Percentiles rank a stretch among this genome's conserved stretches.
These are phyloP conservation scores for Cercospora citrullina DNA, from an alignment of 2,329 filamentous ascomycete genomes.

Conservation along the genomic window DNA sequence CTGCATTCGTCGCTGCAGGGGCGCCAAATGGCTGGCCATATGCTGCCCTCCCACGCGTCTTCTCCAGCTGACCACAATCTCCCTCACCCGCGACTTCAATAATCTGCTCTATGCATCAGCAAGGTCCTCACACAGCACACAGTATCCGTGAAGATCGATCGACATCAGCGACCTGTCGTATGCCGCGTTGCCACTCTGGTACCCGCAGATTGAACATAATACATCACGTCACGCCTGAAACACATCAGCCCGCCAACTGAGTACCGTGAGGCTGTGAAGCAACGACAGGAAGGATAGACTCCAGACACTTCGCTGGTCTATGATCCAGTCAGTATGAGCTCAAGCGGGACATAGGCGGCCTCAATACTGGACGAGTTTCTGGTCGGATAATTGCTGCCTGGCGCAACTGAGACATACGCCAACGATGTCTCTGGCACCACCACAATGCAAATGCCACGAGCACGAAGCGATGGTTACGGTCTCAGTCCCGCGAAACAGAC, in stretches of 20 bases:
- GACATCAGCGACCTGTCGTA: neutral
- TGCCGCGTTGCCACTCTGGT: neutral
- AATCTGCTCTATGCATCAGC: neutral
- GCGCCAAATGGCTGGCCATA: too few species aligned
- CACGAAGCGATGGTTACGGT: neutral
- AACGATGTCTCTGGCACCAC: neutral
- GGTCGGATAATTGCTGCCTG: neutral
- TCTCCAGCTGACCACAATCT: neutral
- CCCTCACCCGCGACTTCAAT: neutral
- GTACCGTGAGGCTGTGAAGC: neutral
- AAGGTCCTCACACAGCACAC: neutral
- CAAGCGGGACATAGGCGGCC: neutral
- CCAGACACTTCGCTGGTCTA: neutral
- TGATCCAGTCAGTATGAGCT: neutral
- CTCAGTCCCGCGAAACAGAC: neutral
- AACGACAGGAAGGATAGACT: neutral
- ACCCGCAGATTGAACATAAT: neutral
- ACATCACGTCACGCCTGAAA: neutral
- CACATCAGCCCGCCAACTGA: neutral
- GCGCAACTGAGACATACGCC: neutral
- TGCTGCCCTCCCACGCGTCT: too few species aligned
- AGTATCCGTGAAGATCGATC: neutral
- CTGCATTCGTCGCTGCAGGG: neutral
- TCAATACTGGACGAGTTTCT: neutral
- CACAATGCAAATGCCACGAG: conserved; percentile 1